Conservation (phyloP, 345 rosid genomes). For the Litchi chinensis region DNA sequence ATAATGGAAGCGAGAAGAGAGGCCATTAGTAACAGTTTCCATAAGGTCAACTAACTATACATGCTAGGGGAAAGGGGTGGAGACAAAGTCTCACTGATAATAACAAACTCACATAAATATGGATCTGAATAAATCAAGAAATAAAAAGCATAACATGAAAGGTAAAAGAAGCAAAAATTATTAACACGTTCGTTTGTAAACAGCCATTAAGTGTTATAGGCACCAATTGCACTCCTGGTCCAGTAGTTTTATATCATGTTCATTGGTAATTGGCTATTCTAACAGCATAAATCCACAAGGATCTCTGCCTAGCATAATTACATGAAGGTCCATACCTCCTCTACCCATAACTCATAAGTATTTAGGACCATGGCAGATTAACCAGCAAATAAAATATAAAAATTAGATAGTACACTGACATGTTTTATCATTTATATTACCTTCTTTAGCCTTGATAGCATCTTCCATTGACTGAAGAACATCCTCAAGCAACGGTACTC, state of each 20-base stretch:
- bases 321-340: not conserved
- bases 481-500: constrained; percentile 86
- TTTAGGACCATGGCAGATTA: not conserved
- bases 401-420: not conserved
- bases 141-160: not conserved
- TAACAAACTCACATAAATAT: not conserved
- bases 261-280: not conserved
- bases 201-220: not conserved
- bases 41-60: not conserved
- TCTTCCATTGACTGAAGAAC: constrained; percentile 83
- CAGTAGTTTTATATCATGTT: not conserved
- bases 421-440: constrained; percentile 36
- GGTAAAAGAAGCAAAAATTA: not conserved
- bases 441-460: constrained; percentile 80
- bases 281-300: not conserved
- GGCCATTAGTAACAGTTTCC: constrained; percentile 14
- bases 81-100: not conserved
- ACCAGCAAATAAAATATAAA: not conserved
- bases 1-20: constrained; percentile 11
- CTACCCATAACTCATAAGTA: not conserved
- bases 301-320: not conserved
- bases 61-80: not conserved
- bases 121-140: not conserved
- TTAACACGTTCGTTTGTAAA: not conserved
- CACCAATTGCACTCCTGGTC: constrained; percentile 1